These are phyloP conservation scores for Globisporangium abappressorium DNA, from an alignment of 352 stramenopile species.

Conservation along the genomic window DNA sequence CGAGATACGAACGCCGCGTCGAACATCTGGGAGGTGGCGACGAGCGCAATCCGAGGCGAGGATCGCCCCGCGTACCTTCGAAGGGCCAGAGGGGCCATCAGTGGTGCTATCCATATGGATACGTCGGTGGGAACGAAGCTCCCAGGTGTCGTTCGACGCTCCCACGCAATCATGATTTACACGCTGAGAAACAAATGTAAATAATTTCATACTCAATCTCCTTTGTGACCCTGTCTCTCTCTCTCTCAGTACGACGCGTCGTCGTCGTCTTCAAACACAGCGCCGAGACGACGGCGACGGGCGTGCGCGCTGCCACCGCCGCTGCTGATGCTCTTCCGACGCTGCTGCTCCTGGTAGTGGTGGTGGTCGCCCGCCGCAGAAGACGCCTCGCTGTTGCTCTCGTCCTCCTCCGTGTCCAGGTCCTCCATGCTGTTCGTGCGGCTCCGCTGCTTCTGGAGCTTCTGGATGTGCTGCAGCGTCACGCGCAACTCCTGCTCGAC, in stretches of 20 bases:
- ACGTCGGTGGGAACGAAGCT: no score
- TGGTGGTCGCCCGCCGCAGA: neutral
- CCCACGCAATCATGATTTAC: no score
- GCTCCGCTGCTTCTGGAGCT: constrained; percentile 22
- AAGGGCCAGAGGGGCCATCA: no score
- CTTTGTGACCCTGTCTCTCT: neutral
- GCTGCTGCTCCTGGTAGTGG: neutral
- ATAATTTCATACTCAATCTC: neutral
- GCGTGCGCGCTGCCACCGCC: neutral
- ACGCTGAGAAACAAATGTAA: neutral
- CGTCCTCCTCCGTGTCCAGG: constrained; percentile 9
- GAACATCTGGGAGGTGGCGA: no score
- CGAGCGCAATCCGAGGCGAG: no score
- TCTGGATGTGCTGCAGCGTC: constrained; percentile 53
- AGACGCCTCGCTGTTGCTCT: neutral
- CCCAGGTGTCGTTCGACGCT: no score
- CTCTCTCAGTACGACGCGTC: neutral
- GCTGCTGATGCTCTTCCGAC: no score
- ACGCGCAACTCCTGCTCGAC: constrained; percentile 55
- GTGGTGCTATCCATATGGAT: no score
- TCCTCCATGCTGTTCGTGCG: constrained; percentile 10
- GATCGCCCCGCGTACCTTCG: no score
- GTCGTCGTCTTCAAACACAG: constrained; percentile 3
- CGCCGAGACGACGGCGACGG: neutral
- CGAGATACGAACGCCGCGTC: no score